Conservation (phyloP, 2,329 filamentous ascomycete genomes). For the Lecanicillium sp. region DNA sequence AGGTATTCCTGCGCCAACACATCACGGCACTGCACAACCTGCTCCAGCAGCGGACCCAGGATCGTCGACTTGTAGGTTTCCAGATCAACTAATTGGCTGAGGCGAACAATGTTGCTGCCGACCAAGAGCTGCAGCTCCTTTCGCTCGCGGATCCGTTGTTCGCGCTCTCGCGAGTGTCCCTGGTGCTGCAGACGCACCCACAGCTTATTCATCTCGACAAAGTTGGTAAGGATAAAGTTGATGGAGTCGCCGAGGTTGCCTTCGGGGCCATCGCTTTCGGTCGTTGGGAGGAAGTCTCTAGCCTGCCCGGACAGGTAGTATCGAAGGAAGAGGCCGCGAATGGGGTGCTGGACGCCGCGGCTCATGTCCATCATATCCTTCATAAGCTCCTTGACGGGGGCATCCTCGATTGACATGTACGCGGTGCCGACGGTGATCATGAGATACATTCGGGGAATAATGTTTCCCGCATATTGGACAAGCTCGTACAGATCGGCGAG, state of each 20-base stretch:
- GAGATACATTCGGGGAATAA: conserved; percentile 89
- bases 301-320: conserved; percentile 97
- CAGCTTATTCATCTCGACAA: conserved; percentile 99
- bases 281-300: conserved; percentile 75
- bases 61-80: conserved; percentile 91
- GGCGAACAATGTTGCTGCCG: conserved; percentile 87
- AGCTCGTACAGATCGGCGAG: conserved; percentile 96
- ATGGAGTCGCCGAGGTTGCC: conserved; percentile 96
- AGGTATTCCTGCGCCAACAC: conserved; percentile 96
- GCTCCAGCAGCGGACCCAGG: conserved; percentile 80
- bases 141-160: conserved; percentile 86
- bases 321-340: conserved; percentile 86
- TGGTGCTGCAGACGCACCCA: conserved; percentile 98
- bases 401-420: conserved; percentile 98
- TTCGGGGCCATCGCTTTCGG: conserved; percentile 81
- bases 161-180: conserved; percentile 88
- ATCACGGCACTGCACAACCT: conserved; percentile 96
- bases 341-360: conserved; percentile 91
- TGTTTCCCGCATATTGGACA: conserved; percentile 97
- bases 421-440: conserved; percentile 99
- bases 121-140: conserved; percentile 94
- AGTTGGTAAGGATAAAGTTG: conserved; percentile 96
- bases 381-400: conserved; percentile 99
- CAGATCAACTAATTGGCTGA: conserved; percentile 92
- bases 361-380: conserved; percentile 99